phyloP scores from a whole-genome alignment of 2,329 filamentous ascomycete species.

The Erysiphe pulchra region DNA sequence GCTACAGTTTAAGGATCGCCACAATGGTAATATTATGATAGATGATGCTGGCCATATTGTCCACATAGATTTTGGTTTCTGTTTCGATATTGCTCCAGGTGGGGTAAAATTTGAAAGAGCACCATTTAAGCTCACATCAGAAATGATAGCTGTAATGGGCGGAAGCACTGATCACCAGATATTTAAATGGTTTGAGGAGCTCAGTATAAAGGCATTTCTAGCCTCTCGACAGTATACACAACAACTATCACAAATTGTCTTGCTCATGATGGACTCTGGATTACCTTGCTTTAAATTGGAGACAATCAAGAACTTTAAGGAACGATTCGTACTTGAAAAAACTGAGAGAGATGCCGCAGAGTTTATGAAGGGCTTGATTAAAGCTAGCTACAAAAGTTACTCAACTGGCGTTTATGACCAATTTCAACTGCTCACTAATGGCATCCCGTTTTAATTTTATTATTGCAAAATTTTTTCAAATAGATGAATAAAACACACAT shows the following conservation, averaged over 20 bases:
- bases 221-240: slow-evolving; percentile 66
- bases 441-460: slow-evolving; percentile 47
- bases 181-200: slow-evolving; percentile 88
- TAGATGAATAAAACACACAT: no score
- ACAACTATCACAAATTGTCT: slow-evolving; percentile 71
- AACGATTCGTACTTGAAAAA: slow-evolving; percentile 80
- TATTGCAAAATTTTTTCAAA: no score
- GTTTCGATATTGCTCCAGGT: slow-evolving; percentile 93
- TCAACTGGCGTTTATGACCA: slow-evolving; percentile 92
- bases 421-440: slow-evolving; percentile 91
- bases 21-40: slow-evolving; percentile 99
- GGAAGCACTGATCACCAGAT: slow-evolving; percentile 60
- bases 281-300: slow-evolving; percentile 95
- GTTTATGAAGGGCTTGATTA: slow-evolving; percentile 72
- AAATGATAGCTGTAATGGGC: slow-evolving; percentile 99
- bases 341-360: slow-evolving; percentile 82
- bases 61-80: slow-evolving; percentile 98
- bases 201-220: slow-evolving; percentile 87
- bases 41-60: slow-evolving; percentile 92
- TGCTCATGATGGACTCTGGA: slow-evolving; percentile 87
- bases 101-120: slow-evolving; percentile 95
- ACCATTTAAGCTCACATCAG: slow-evolving; percentile 88
- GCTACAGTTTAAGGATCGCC: slow-evolving; percentile 94
- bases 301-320: slow-evolving; percentile 74
- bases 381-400: slow-evolving; percentile 73